Evolutionary conservation across 1,139 yeast genomes (phyloP).

Genomic region (Candida buenavistaensis): DNA sequence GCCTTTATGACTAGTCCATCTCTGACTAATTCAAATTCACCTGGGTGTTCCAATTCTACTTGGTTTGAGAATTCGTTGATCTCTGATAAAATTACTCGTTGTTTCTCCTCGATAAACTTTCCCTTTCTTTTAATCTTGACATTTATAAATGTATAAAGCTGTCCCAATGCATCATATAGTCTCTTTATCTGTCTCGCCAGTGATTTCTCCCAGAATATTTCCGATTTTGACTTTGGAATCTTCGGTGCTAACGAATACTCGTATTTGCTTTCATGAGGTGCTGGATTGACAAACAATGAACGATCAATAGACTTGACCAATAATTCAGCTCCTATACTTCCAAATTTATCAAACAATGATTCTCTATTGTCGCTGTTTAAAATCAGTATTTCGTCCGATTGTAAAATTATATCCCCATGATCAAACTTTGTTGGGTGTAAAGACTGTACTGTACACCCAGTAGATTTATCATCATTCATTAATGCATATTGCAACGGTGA

Average conservation of each 20-base stretch:
- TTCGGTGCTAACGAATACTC: constrained; percentile 59
- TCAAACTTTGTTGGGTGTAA: constrained; percentile 88
- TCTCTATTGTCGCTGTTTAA: constrained; percentile 39
- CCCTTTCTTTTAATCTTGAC: constrained; percentile 31
- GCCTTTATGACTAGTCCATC: constrained; percentile 41
- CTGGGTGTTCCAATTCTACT: constrained; percentile 27
- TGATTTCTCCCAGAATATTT: constrained; percentile 45
- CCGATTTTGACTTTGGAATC: constrained; percentile 39
- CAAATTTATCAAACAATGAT: constrained; percentile 49
- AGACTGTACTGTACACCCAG: constrained; percentile 91
- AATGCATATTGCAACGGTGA: constrained; percentile 87
- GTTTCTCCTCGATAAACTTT: constrained; percentile 24
- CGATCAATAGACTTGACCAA: constrained; percentile 46
- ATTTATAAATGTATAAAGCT: constrained; percentile 49
- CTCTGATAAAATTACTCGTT: constrained; percentile 50
- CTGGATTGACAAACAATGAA: constrained; percentile 18
- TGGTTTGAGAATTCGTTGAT: constrained; percentile 16
- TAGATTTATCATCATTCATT: constrained; percentile 55
- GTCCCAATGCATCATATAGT: constrained; percentile 57
- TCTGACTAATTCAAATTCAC: constrained; percentile 37
- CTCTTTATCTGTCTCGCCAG: constrained; percentile 43
- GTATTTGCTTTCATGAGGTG: constrained; percentile 19
- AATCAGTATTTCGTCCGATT: constrained; percentile 46
- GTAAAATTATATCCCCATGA: constrained; percentile 69
- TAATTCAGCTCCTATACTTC: constrained; percentile 58